Evolutionary conservation across 768 basidiomycete genomes (phyloP).

Genomic region (Mycena albidolilacea): DNA sequence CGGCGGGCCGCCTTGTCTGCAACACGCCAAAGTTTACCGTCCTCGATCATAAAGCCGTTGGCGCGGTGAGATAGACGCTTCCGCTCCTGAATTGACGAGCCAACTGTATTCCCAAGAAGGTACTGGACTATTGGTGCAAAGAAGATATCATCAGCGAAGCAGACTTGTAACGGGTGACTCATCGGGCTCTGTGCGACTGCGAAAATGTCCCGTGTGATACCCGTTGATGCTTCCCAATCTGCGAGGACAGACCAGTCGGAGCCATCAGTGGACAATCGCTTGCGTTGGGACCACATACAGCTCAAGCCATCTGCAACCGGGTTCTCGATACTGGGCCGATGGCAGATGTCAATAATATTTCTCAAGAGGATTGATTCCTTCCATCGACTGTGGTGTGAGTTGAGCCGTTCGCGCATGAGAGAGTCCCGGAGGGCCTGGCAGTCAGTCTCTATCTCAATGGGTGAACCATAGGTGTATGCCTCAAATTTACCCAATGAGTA

Average conservation of each 20-base stretch:
- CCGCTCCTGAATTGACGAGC: slow-evolving; percentile 27
- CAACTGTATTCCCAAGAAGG: slow-evolving; percentile 27
- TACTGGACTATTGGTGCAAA: slow-evolving; percentile 30
- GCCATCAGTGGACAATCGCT: slow-evolving; percentile 21
- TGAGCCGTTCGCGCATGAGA: slow-evolving; percentile 40
- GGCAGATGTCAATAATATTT: slow-evolving; percentile 43
- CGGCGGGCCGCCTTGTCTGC: slow-evolving; percentile 18
- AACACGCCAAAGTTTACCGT: slow-evolving; percentile 37
- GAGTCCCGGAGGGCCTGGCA: slow-evolving; percentile 44
- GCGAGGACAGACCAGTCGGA: slow-evolving; percentile 43
- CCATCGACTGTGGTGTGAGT: slow-evolving; percentile 46
- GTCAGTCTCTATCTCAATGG: slow-evolving; percentile 41
- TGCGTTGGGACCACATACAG: slow-evolving; percentile 32
- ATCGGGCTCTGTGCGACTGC: background rate
- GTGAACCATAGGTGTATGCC: slow-evolving; percentile 44
- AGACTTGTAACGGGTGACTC: slow-evolving; percentile 25
- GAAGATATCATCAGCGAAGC: slow-evolving; percentile 38
- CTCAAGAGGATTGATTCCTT: slow-evolving; percentile 44
- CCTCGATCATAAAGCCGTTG: slow-evolving; percentile 26
- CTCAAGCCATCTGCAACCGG: slow-evolving; percentile 45
- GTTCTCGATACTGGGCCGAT: slow-evolving; percentile 44
- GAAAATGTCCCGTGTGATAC: slow-evolving; percentile 23
- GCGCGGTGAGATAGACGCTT: slow-evolving; percentile 19
- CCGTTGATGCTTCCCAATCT: slow-evolving; percentile 46
- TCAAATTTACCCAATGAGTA: slow-evolving; percentile 40